Base-by-base conservation (phyloP, 441 rosid genomes). In the Euphorbia corollata region DNA sequence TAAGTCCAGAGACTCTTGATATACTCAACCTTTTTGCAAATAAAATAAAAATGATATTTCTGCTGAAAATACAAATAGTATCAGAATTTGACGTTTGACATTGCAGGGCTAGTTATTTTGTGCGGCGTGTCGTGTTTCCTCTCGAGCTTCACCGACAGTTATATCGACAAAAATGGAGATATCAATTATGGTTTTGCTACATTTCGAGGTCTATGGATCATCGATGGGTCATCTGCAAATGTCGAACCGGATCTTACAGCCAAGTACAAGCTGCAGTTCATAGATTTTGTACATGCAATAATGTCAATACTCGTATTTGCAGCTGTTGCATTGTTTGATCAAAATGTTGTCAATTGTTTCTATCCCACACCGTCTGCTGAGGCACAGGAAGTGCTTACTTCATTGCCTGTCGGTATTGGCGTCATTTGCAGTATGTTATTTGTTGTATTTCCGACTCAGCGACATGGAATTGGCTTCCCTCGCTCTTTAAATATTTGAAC, bases 381-480 rank as follows among this genome's bases (percentile, higher is more conserved):
- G 73, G 68, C 76, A 8, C 81, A 68, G 23, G 95, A 87, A 79
- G 23, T 86, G 41, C 96, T 92, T 68, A 78, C 90, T 5, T 72
- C 84, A 4, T 74, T 92, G 80, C 97, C 98, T 0, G 82, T 92
- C 6, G 91, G 81, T 55, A 66, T 90, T 39, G 98, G 97, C 19
- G 84, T 79, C 38, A 24, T 87, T 8, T 81, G 91, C 57, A 88
- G 95, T 53, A 81, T 86, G 92, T 50, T 90, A 70, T 92, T 90
- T 41, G 84, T 87, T 62, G 80, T 77, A 16, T 92, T 92, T 68
- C 98, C 98, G 0, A 87, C 94, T 23, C 79, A 73, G 65, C 94
- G 97, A 65, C 94, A 89, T 60, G 98, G 98, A n/a, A 83, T 92
- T 34, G 98, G 98, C 24, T 90, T 90, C 64, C 91, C 96, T 16